A percentile compares a stretch with the other conserved stretches of the same genome.
These are phyloP conservation scores for Solanum paucissectum DNA, from an alignment of 257 asterid genomes.

Conservation along the genomic window DNA sequence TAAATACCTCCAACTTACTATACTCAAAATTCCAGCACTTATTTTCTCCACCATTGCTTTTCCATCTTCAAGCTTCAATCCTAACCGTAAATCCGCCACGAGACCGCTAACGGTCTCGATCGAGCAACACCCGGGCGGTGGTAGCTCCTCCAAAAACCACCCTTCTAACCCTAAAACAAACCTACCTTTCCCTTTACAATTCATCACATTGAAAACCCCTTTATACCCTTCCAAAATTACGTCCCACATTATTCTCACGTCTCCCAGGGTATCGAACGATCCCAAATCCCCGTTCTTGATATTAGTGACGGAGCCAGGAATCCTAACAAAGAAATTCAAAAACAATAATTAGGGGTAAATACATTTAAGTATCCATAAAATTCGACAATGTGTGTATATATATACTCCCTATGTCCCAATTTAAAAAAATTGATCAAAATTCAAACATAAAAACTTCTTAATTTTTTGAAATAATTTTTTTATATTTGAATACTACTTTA, in stretches of 20 bases:
- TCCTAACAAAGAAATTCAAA: not conserved
- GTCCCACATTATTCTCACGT: slow-evolving; percentile 50
- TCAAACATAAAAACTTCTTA: too few species aligned
- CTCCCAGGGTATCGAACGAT: slow-evolving; percentile 17
- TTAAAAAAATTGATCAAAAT: too few species aligned
- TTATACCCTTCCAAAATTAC: slow-evolving; percentile 47
- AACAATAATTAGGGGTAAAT: not conserved
- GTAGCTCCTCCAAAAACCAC: slow-evolving; percentile 85
- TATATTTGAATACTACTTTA: too few species aligned
- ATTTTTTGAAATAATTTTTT: too few species aligned
- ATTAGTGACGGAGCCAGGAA: not conserved
- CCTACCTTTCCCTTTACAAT: slow-evolving; percentile 59
- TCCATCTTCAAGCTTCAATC: slow-evolving; percentile 33
- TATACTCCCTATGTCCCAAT: too few species aligned
- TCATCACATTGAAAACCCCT: slow-evolving; percentile 57
- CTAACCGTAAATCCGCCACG: slow-evolving; percentile 71
- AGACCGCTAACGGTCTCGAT: slow-evolving; percentile 41
- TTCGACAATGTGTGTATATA: not conserved
- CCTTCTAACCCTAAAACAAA: slow-evolving; percentile 72
- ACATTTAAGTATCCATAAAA: not conserved
- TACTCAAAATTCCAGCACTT: slow-evolving; percentile 65
- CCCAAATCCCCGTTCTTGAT: not conserved
- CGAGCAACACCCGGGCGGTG: slow-evolving; percentile 50
- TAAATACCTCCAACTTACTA: slow-evolving; percentile 78
- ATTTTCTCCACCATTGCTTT: slow-evolving; percentile 53